A percentile compares a stretch with the other conserved stretches of the same genome.
phyloP scores from a whole-genome alignment of 2,329 filamentous ascomycete species.

The Exophiala oligosperma region DNA sequence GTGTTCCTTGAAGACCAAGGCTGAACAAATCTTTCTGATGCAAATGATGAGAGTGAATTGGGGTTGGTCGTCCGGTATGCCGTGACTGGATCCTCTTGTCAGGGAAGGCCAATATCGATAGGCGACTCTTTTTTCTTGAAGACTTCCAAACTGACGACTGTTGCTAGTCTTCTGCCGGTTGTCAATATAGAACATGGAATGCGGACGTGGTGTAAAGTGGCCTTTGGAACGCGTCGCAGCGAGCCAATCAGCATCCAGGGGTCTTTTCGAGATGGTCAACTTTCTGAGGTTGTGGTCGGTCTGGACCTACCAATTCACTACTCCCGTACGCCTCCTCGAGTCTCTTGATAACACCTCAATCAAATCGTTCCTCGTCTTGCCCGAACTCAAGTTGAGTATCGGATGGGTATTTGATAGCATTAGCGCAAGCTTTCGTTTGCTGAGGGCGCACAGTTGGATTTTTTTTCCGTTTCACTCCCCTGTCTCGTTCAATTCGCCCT shows the following conservation, averaged over 20 bases:
- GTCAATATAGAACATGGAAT: too few relatives aligned
- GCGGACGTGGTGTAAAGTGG: not conserved
- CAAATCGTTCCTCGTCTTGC: not conserved
- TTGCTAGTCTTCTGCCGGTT: not conserved
- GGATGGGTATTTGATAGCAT: not conserved
- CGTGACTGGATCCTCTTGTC: not conserved
- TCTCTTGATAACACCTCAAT: not conserved
- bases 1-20: too few relatives aligned
- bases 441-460: not conserved
- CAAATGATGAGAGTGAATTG: too few relatives aligned
- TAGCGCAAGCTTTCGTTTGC: not conserved
- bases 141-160: too few relatives aligned
- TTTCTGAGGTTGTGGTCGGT: too few relatives aligned
- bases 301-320: too few relatives aligned
- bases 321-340: not conserved
- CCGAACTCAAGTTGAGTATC: not conserved
- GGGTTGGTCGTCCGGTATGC: not conserved
- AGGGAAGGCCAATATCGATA: too few relatives aligned
- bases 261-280: too few relatives aligned
- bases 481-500: too few relatives aligned
- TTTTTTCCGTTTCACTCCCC: not conserved
- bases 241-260: conserved; percentile 3
- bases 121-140: too few relatives aligned
- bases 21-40: too few relatives aligned
- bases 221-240: conserved; percentile 6